Conservation (phyloP, 331 rosid species). For the Telfairia occidentalis region DNA sequence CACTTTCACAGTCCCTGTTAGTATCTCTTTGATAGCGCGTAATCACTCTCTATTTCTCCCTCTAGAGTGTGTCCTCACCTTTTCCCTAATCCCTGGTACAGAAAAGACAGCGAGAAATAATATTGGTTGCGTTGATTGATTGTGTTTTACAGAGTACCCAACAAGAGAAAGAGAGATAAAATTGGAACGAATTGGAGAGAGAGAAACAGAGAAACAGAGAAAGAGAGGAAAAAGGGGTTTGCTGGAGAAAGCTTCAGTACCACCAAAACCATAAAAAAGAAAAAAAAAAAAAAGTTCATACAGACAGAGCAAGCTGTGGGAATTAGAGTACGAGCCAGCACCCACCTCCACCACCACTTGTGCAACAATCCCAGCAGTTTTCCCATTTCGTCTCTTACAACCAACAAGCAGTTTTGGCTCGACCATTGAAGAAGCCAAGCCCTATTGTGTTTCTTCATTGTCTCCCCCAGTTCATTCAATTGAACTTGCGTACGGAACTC, state of each 20-base stretch:
- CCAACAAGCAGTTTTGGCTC: slow-evolving; percentile 11
- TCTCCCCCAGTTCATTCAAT: not conserved
- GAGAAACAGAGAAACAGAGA: not conserved
- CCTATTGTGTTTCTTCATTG: not conserved
- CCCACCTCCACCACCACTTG: slow-evolving; percentile 22
- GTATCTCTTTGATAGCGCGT: not conserved
- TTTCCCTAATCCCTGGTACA: slow-evolving; percentile 21
- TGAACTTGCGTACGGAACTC: not conserved
- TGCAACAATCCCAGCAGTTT: slow-evolving; percentile 4
- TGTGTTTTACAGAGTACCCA: slow-evolving; percentile 25
- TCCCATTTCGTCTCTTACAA: slow-evolving; percentile 23
- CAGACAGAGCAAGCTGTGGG: no score
- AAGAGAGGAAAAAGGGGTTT: not conserved
- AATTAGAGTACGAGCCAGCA: no score
- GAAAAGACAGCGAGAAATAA: slow-evolving; percentile 26
- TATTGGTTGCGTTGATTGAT: slow-evolving; percentile 42
- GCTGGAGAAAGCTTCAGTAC: slow-evolving; percentile 2
- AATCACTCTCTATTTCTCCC: not conserved
- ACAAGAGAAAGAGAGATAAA: not conserved
- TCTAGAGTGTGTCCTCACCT: slow-evolving; percentile 16
- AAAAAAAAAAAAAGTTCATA: no score
- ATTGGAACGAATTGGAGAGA: not conserved
- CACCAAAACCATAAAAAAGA: no score
- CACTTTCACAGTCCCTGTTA: slow-evolving; percentile 3
- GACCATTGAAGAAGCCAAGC: not conserved